Evolutionary conservation across 2,329 filamentous ascomycete genomes (phyloP), one percentile per base, ranked within the genome.

Genomic region (Botrytis porri): DNA sequence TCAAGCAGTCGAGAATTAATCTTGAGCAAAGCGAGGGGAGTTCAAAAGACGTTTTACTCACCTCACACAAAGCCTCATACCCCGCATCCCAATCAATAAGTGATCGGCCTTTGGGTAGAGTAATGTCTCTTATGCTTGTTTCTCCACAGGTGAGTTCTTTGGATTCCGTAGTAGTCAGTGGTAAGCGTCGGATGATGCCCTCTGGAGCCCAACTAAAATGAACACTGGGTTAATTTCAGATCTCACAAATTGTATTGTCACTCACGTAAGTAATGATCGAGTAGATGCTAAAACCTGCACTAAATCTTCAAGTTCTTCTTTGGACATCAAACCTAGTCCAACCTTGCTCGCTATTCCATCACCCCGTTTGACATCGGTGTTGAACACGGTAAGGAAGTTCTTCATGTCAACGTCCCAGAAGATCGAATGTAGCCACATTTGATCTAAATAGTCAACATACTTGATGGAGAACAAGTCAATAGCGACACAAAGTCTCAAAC

Each of bases 341-440:
- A 35, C 2, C 5, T 4, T 51, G 8, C 14, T 39, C 22, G 32
- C n/a, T n/a, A 20, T 4, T 7, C 22, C 29, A 37, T 32, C 25
- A 3, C 22, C 45, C 14, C 14, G 22, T 25, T 29, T 39, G 5
- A 66, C 25, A 66, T 66, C 35, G 10, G 64, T 32, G 22, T 66
- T 66, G 16, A n/a, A 66, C 18, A 32, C 1, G 5, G 64, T 3
- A 37, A 66, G 64, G 18, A 66, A 54, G 3, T 9, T 6, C 16
- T 66, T 32, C 1, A 48, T 48, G 29, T 48, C 48, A 20, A 66
- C 48, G 25, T 66, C 64, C 64, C 64, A 66, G n/a, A 66, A 66
- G 22, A 37, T 20, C 6, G 64, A 29, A 7, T 20, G 12, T 1
- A 18, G 22, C 64, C 64, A 66, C 35, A 66, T 54, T 8, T n/a